A percentile compares a stretch with the other conserved stretches of the same genome.
Conservation (phyloP, 257 asterid species). For the Solanum pimpinellifolium region DNA sequence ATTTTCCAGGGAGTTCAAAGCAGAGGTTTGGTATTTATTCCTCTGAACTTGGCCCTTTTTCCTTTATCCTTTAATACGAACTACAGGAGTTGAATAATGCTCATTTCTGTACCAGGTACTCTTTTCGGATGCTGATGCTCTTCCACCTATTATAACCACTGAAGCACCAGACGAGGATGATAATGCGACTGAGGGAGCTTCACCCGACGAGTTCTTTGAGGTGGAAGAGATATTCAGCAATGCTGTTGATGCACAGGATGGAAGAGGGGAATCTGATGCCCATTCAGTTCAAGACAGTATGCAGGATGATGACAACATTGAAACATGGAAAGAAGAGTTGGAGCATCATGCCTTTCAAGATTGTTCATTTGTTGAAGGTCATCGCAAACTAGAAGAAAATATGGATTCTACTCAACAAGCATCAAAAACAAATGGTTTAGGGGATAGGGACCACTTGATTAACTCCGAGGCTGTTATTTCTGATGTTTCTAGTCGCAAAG, state of each 20-base stretch:
- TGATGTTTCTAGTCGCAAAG: conserved; percentile 19
- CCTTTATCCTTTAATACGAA: conserved; percentile 8
- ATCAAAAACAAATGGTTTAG: conserved; percentile 5
- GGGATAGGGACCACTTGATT: conserved; percentile 15
- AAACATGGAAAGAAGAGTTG: conserved; percentile 40
- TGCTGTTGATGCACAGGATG: conserved; percentile 51
- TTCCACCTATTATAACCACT: conserved; percentile 33
- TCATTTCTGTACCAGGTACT: conserved; percentile 66
- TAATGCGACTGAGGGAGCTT: conserved; percentile 50
- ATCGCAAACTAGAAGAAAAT: conserved; percentile 20
- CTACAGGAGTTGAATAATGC: conserved; percentile 26
- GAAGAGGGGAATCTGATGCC: conserved; percentile 47
- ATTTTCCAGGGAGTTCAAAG: conserved; percentile 70
- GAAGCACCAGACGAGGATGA: conserved; percentile 52
- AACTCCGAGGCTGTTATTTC: conserved; percentile 13
- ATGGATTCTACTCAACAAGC: conserved; percentile 9
- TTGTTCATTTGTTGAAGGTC: conserved; percentile 55
- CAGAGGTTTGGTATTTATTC: conserved; percentile 58
- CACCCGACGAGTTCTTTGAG: conserved; percentile 87
- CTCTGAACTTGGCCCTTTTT: conserved; percentile 15
- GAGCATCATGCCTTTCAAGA: conserved; percentile 77
- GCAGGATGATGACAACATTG: conserved; percentile 31
- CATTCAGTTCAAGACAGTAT: conserved; percentile 20
- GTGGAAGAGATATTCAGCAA: conserved; percentile 93
- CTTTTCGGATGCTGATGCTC: conserved; percentile 78